Conservation (phyloP, 2,329 filamentous ascomycete genomes). For the Cercospora citrullina region DNA sequence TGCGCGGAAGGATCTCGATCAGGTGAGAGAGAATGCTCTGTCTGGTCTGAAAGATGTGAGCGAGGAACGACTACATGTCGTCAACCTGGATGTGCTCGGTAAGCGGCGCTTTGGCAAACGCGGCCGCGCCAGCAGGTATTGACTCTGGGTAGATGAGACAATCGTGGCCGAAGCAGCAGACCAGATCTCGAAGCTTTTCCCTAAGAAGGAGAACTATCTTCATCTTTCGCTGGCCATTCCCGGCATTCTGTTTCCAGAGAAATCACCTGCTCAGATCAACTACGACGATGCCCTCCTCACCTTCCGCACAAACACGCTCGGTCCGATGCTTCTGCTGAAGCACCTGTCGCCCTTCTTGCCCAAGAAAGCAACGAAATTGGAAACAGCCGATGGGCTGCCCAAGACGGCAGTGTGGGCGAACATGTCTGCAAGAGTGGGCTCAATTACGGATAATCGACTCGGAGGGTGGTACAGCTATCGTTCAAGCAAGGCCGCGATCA, state of each 20-base stretch:
- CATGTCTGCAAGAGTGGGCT: slow-evolving; percentile 77
- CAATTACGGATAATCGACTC: slow-evolving; percentile 67
- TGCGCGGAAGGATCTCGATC: slow-evolving; percentile 55
- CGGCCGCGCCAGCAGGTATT: not conserved
- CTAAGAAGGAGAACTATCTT: slow-evolving; percentile 55
- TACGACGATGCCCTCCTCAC: slow-evolving; percentile 63
- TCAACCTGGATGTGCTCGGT: slow-evolving; percentile 61
- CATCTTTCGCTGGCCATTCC: slow-evolving; percentile 70
- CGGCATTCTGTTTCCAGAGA: slow-evolving; percentile 72
- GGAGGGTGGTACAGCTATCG: slow-evolving; percentile 85
- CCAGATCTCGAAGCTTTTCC: slow-evolving; percentile 35
- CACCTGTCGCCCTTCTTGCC: slow-evolving; percentile 71
- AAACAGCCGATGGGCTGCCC: slow-evolving; percentile 41
- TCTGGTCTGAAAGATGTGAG: slow-evolving; percentile 50
- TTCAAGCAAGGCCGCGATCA: slow-evolving; percentile 72
- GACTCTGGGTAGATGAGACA: slow-evolving; percentile 55
- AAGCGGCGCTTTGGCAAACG: slow-evolving; percentile 20
- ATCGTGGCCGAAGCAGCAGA: slow-evolving; percentile 61
- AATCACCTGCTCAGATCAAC: slow-evolving; percentile 65
- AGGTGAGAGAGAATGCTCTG: slow-evolving; percentile 53
- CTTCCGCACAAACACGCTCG: slow-evolving; percentile 72
- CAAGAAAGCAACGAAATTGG: slow-evolving; percentile 51
- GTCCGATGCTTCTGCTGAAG: slow-evolving; percentile 74
- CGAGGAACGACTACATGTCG: slow-evolving; percentile 51
- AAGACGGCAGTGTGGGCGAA: slow-evolving; percentile 65